phyloP scores from a whole-genome alignment of 129 eudicot species.

The Pseudognaphalium luteoalbum region DNA sequence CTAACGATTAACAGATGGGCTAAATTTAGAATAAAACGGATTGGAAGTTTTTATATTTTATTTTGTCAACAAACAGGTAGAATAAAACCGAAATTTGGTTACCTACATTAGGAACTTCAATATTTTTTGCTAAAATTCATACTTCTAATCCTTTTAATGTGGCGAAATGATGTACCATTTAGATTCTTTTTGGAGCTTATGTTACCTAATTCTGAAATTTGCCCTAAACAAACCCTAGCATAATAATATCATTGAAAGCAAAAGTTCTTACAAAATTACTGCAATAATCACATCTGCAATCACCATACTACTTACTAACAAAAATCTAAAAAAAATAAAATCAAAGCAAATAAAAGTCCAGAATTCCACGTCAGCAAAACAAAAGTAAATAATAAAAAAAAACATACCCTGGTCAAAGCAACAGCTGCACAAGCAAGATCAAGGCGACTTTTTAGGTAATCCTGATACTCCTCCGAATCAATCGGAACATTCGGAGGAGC shows the following conservation, averaged over 20 bases:
- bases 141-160: no score
- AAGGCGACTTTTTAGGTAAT: slow-evolving; percentile 64
- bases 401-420: slow-evolving; percentile 83
- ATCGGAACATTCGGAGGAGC: slow-evolving; percentile 48
- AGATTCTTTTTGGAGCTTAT: not conserved
- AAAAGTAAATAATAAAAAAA: not conserved
- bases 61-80: not conserved
- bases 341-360: not conserved
- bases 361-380: slow-evolving; percentile 10
- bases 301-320: not conserved
- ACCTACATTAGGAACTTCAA: not conserved
- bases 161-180: no score
- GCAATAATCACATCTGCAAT: not conserved
- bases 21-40: no score
- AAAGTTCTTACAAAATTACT: no score
- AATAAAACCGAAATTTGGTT: not conserved
- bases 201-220: no score
- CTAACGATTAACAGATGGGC: not conserved
- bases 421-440: slow-evolving; percentile 97
- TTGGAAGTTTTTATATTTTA: no score
- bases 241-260: no score
- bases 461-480: slow-evolving; percentile 91
- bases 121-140: not conserved
- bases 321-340: not conserved
- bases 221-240: not conserved